Conservation (phyloP, 192 early-diverging fungal genomes). For the Lobosporangium transversale region DNA sequence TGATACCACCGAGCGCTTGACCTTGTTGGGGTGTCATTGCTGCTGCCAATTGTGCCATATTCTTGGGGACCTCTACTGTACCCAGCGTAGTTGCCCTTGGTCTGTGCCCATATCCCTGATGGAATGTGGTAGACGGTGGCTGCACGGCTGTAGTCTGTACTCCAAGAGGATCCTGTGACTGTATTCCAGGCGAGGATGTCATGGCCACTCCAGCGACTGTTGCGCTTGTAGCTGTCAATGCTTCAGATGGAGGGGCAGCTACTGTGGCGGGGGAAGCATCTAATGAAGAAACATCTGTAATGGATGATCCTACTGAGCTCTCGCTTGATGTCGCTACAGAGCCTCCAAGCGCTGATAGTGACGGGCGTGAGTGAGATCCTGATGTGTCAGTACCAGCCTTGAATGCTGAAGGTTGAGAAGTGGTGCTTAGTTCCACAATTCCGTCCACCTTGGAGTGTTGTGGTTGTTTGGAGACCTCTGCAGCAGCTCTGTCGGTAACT, state of each 20-base stretch:
- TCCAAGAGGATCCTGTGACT: not conserved
- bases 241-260: not conserved
- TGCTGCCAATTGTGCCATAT: slow-evolving; percentile 50
- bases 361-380: not conserved
- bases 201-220: not conserved
- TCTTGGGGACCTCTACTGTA: slow-evolving; percentile 48
- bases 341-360: not conserved
- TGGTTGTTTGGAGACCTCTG: too few species aligned
- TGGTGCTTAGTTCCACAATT: not conserved
- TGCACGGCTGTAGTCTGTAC: slow-evolving; percentile 1
- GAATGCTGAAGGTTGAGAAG: not conserved
- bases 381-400: not conserved
- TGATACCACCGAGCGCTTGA: slow-evolving; percentile 7
- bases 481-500: too few species aligned
- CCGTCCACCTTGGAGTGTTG: not conserved
- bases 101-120: slow-evolving; percentile 28
- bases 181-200: slow-evolving; percentile 1
- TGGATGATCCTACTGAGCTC: not conserved
- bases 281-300: slow-evolving; percentile 9
- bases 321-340: slow-evolving; percentile 19
- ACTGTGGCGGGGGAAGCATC: slow-evolving; percentile 9
- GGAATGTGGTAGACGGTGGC: slow-evolving; percentile 10
- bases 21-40: slow-evolving; percentile 36
- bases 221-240: not conserved
- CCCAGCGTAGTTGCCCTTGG: slow-evolving; percentile 52